These are phyloP conservation scores for Hippophae gyantsensis DNA, from an alignment of 306 rosid genomes.

Conservation along the genomic window DNA sequence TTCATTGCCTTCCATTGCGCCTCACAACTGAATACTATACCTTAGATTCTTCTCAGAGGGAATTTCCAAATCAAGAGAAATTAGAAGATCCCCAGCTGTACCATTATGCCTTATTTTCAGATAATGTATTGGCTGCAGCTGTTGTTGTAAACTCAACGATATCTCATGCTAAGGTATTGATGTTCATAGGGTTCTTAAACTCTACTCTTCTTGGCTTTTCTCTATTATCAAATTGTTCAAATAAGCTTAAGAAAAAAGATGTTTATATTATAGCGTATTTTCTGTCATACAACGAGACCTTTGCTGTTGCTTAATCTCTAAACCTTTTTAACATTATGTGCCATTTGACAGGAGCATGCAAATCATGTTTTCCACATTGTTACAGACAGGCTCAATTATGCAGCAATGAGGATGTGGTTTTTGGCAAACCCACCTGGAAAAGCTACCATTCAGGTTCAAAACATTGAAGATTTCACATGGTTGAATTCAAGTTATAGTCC, in stretches of 20 bases:
- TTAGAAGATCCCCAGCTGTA: conserved; percentile 63
- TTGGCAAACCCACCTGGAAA: conserved; percentile 71
- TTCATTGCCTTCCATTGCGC: conserved; percentile 96
- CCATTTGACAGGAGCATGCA: conserved; percentile 56
- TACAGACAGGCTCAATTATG: conserved; percentile 85
- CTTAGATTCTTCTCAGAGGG: conserved; percentile 62
- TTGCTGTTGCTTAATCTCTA: conserved; percentile 16
- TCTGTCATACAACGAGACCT: background rate
- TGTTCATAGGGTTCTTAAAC: background rate
- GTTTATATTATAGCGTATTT: background rate
- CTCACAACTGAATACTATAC: conserved; percentile 82
- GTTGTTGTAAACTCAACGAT: conserved; percentile 88
- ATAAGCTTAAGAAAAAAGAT: background rate
- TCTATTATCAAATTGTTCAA: background rate
- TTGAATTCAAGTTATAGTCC: conserved; percentile 95
- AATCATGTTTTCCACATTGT: conserved; percentile 88
- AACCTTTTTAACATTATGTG: conserved; percentile 8
- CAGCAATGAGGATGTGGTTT: conserved; percentile 99
- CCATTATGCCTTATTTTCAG: conserved; percentile 92
- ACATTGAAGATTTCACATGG: conserved; percentile 92
- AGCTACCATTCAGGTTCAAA: conserved; percentile 80
- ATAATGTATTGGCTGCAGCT: conserved; percentile 82
- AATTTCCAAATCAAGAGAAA: conserved; percentile 70
- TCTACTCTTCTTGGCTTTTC: conserved; percentile 3
- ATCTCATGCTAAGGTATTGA: conserved; percentile 57